Evolutionary conservation across 176 grass and related monocot species (phyloP), one percentile per base, ranked within the genome.

Genomic region (Hyparrhenia diplandra): DNA sequence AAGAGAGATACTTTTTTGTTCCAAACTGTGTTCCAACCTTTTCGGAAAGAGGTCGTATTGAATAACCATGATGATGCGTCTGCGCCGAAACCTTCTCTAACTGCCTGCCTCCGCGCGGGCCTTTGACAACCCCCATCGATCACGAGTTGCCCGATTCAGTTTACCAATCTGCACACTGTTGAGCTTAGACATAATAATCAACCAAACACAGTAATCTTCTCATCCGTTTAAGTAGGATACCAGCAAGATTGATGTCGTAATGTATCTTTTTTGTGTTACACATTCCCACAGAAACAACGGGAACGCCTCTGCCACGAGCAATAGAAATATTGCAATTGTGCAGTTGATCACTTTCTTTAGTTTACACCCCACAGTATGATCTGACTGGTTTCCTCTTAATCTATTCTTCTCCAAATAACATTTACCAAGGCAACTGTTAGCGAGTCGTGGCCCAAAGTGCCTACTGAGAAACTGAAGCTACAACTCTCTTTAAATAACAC

Each of bases 351-450:
- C 17, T 61, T 46, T 1, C 43, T 45, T 21, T 64, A 60, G 37
- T 25, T 31, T 80, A 76, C 39, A 74, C 39, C n/a, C 68, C 74
- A 88, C 62, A 51, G 31, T 13, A 51, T 31, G n/a, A 36, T 30
- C 74, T 20, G 5, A 11, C 36, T 2, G n/a, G 46, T 55, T 80
- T 80, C 8, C 31, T 62, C 23, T 30, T 70, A n/a, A 52, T 23
- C 10, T 52, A 11, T 32, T 66, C 30, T 39, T 73, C 30, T 39
- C 5, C 58, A 20, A 18, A 21, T n/a, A 29, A 57, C 68, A 61
- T 18, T 35, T n/a, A 55, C 20, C n/a, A 82, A 69, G 28, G 9
- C 27, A 70, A 3, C 34, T 60, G 10, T 69, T 58, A 14, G 13
- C 18, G 20, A 69, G 43, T n/a, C 51, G 18, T 52, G 20, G 30